Evolutionary conservation across 257 asterid genomes (phyloP), one percentile per base, ranked within the genome.

Genomic region (Pogostemon cablin): DNA sequence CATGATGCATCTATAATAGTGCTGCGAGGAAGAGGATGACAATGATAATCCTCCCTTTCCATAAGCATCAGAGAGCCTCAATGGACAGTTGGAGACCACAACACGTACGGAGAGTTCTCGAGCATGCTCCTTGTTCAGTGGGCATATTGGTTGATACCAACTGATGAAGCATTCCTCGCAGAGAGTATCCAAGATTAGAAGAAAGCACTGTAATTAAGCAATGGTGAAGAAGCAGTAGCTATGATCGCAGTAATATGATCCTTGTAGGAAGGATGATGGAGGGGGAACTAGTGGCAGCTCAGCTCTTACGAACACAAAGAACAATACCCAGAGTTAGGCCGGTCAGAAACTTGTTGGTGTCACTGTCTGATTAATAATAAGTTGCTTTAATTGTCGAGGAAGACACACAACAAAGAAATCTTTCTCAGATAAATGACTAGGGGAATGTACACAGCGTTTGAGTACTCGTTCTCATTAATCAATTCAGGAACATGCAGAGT

Each of bases 311-410:
- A 65, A 69, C 46, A 53, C 7, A 37, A 69, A 12, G 34, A 68
- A 54, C 3, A 90, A 5, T 85, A 82, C 65, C 85, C 86, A 0
- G 87, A 85, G 25, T 49, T 87, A 49, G 93, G 90, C 81, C 87
- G 0, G 70, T 83, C 6, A 89, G 86, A 3, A 85, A 79, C 68
- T 59, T 83, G 76, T 52, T 87, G 75, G 73, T 79, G 6, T 78
- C 77, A 4, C 32, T 25, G 32, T 25, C 32, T 25, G 32, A 25
- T 25, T 25, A 25, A 25, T 25, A 25, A 25, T 25, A 25, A 25
- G 32, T 25, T 25, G 32, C 32, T 25, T 25, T 25, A 25, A 25
- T 25, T 25, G 32, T 25, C 32, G 32, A 25, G 32, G 1, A 25
- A 25, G 32, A 25, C 32, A 25, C 32, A 25, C 32, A 25, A 25